Base-by-base conservation (phyloP, 805 yeast genomes). In the Cephaloascus albidus region DNA sequence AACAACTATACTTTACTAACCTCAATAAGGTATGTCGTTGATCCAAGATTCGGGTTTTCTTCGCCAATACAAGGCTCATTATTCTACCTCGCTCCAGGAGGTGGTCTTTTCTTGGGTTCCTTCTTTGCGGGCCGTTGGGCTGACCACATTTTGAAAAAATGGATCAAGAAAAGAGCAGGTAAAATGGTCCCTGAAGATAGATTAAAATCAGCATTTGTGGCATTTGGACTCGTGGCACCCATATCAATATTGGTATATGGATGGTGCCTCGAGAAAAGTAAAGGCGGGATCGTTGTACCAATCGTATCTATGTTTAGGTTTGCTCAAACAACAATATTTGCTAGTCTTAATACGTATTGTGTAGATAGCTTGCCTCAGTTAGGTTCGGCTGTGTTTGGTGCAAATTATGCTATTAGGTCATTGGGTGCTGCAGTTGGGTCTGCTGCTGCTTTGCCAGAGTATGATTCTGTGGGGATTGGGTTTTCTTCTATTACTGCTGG, bases 231-330 rank as follows among this genome's bases (percentile, higher is more conserved):
- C 0, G 47, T 71, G 0, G 58, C 68, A 37, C 81, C 81, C 0
- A 60, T 49, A 0, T 45, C 69, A 8, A 61, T 67, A 36, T 47
- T 76, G 8, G 58, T 74, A 1, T 76, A 74, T 49, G 83, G 81
- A 1, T 75, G 81, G 80, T 44, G 66, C 10, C 42, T 74, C n/a
- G 67, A 73, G 39, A 58, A 65, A 41, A 57, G 63, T 37, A 64
- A 62, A 39, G 81, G 81, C 15, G 81, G 81, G 1, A 66, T 70
- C 61, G 73, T 76, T 0, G 54, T 76, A 3, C 80, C 81, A 1
- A 62, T 75, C 10, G 57, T 75, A 2, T 55, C 64, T 41, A 55
- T 76, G 65, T 74, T 74, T 36, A 81, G 77, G 0, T 40, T 72
- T 36, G 72, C 71, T 1, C 81, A 76, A 49, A 72, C 79, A 0